Conservation (phyloP, 257 asterid species). For the Cordia subcordata region DNA sequence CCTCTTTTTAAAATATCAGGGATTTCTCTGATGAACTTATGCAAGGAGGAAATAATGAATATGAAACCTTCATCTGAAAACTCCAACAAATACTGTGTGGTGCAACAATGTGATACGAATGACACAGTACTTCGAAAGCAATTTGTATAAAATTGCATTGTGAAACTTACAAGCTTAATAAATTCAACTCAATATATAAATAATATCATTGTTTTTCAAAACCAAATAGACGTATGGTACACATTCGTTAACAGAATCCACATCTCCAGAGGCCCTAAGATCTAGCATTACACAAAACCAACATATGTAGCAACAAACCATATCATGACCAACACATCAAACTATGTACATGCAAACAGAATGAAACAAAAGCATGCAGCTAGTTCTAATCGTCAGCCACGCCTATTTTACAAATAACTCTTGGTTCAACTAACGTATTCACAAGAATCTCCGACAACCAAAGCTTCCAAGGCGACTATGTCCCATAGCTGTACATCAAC, state of each 20-base stretch:
- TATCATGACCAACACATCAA: background rate
- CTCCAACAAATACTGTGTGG: too few relatives aligned
- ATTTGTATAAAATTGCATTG: too few relatives aligned
- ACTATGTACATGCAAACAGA: slow-evolving; percentile 3
- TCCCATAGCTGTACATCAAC: background rate
- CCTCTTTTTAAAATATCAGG: too few relatives aligned
- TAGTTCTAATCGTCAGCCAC: slow-evolving; percentile 2
- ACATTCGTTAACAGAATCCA: background rate
- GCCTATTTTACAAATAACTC: slow-evolving; percentile 3
- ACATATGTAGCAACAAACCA: background rate
- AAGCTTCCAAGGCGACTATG: slow-evolving; percentile 5
- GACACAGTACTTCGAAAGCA: too few relatives aligned
- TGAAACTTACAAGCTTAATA: too few relatives aligned
- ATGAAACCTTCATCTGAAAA: too few relatives aligned
- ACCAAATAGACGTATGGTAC: background rate
- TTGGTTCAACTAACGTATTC: slow-evolving; percentile 3
- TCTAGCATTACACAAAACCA: slow-evolving; percentile 4
- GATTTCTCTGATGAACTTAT: too few relatives aligned
- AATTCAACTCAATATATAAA: too few relatives aligned
- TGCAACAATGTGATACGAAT: too few relatives aligned
- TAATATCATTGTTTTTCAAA: too few relatives aligned
- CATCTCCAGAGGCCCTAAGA: background rate
- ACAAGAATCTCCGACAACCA: slow-evolving; percentile 8
- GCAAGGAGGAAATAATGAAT: too few relatives aligned
- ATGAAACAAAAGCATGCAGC: background rate